Base-by-base conservation (phyloP, 1,284 basidiomycete genomes). In the Ceratobasidium theobromae region DNA sequence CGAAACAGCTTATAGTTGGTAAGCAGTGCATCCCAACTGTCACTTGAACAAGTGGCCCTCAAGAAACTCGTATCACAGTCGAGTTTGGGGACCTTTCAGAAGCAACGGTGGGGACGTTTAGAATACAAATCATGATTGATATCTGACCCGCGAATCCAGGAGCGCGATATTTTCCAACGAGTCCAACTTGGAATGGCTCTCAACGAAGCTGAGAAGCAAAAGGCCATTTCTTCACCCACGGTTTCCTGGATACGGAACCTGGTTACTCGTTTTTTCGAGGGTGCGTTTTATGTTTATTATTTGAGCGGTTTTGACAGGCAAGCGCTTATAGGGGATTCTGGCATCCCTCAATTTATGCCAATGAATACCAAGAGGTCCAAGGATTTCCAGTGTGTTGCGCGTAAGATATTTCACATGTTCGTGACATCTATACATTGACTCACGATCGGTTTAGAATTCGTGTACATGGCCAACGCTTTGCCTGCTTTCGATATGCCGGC, bases 141-240 rank as follows among this genome's bases (percentile, higher is more conserved):
- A 45, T n/a, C 57, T 60, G 12, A 60, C 30, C 1, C 14, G 12
- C n/a, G 0, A 16, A 25, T 40, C 1, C n/a, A 65, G 53, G 67
- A 68, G 53, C 67, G 67, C 21, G 67, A 68, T 33, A 68, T 68
- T 45, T 68, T 68, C 62, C 67, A 68, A 41, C 62, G 62, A 4
- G 67, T 68, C 0, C 67, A 68, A 52, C 62, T 68, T 8, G 67
- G 67, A 21, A 68, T 68, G 62, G 57, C 67, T 11, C 53, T 68
- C 11, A 68, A 65, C 18, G 67, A 62, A 30, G 66, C 53, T 40
- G 66, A 67, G 51, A 67, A 67, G 35, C 52, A 65, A 33, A 60
- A 67, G 51, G 54, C 66, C 4, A 62, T 67, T 1, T 46, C 53
- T 4, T 62, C 58, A 12, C 53, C 52, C 6, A 65, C 60, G 16